Evolutionary conservation across 176 grass and related monocot species (phyloP), one percentile per base, ranked within the genome.

Genomic region (Typha latifolia): DNA sequence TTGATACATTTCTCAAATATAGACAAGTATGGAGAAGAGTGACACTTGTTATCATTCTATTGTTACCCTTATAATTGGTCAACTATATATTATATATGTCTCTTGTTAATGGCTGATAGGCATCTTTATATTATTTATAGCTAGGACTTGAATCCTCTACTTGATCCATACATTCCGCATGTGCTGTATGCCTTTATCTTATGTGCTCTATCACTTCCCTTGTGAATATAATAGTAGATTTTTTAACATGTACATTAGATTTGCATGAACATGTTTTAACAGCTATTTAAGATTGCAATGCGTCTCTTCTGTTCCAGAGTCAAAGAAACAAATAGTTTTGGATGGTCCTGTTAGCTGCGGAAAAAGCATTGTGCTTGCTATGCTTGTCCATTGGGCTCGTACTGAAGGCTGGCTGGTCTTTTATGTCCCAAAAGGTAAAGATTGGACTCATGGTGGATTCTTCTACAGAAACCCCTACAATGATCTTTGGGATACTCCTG

Each of bases 331-430:
- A 75, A 97, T 97, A 70, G 73, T 97, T 27, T 84, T 97, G 63
- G 93, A 92, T 89, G 93, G 93, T 55, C 93, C 88, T 12, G 75
- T 85, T 49, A 90, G 93, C 61, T 82, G 81, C 51, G 93, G 93
- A 57, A 97, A 97, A 84, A 97, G 88, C 66, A 84, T 90, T 69
- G 81, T 85, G 72, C 85, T 97, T 73, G 88, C 93, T 22, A 89
- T 97, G 93, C 88, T 97, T 83, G 93, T 97, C 49, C 88, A 92
- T 37, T 97, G 93, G 93, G 93, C 93, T 66, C 88, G 93, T 78
- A 86, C 80, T 73, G 80, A 92, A 80, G 88, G 88, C 69, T 97
- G 93, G 93, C 72, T 97, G 31, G 93, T 97, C 14, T 92, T 97
- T 66, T 97, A 97, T 89, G 93, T 92, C 57, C 93, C 93, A 37